Evolutionary conservation across 371 early-diverging fungal genomes (phyloP).

Genomic region (Mucor mucedo): DNA sequence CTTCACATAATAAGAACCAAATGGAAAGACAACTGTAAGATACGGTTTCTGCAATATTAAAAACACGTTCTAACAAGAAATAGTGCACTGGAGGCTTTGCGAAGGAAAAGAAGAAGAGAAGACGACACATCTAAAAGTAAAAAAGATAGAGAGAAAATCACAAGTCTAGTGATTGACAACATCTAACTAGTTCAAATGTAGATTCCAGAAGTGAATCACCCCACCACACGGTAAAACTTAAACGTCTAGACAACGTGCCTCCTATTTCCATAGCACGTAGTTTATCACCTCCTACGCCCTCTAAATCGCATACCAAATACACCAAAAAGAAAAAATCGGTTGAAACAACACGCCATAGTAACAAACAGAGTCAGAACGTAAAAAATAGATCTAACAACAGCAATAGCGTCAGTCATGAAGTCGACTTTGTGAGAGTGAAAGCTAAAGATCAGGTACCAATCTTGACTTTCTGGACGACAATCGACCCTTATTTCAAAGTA

Average conservation of each 20-base stretch:
- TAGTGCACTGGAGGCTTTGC: conserved; percentile 29
- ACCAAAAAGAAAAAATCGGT: conserved; percentile 25
- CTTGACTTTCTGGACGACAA: conserved; percentile 76
- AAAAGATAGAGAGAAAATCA: conserved; percentile 17
- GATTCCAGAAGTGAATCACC: conserved; percentile 31
- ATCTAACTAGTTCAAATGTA: not conserved
- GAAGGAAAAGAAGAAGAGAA: conserved; percentile 30
- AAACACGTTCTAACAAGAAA: not conserved
- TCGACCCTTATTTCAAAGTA: conserved; percentile 86
- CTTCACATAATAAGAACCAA: conserved; percentile 23
- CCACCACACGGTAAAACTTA: conserved; percentile 32
- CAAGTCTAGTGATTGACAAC: not conserved
- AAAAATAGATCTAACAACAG: conserved; percentile 12
- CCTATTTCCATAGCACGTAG: conserved; percentile 14
- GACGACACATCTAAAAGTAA: conserved; percentile 19
- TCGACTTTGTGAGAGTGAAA: conserved; percentile 53
- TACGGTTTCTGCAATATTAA: not conserved
- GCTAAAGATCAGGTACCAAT: conserved; percentile 80
- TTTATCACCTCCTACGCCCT: conserved; percentile 25
- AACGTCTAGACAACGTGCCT: conserved; percentile 26
- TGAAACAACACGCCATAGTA: conserved; percentile 10
- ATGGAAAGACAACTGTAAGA: conserved; percentile 31
- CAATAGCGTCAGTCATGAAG: conserved; percentile 17
- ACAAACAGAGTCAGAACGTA: conserved; percentile 11
- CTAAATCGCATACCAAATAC: conserved; percentile 25